These are phyloP conservation scores for Monoraphidium neglectum DNA, from an alignment of 139 green algal species.

Conservation along the genomic window DNA sequence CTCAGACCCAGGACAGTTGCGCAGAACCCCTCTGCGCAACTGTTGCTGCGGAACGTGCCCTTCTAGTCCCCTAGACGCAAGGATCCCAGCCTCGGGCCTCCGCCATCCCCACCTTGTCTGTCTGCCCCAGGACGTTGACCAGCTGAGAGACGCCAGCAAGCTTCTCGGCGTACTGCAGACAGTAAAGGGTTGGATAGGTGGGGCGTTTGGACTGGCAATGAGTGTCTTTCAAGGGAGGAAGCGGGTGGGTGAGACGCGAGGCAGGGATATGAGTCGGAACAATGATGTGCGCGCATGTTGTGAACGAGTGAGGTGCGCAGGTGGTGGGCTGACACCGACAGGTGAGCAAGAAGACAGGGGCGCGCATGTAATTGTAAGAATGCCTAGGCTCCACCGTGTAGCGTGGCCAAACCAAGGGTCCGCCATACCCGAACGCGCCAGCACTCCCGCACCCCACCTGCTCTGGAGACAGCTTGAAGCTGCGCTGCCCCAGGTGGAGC, in stretches of 20 bases:
- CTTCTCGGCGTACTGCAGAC: slow-evolving; percentile 67
- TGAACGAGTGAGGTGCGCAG: no score
- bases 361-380: no score
- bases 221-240: no score
- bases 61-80: background rate
- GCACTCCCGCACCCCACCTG: background rate
- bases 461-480: slow-evolving; percentile 41
- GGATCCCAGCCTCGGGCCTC: background rate
- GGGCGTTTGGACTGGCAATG: no score
- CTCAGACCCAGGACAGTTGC: background rate
- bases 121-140: slow-evolving; percentile 52
- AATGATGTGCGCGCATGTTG: no score
- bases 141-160: slow-evolving; percentile 42
- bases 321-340: no score
- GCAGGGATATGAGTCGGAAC: no score
- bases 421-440: background rate
- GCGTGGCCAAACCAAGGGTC: no score
- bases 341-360: no score
- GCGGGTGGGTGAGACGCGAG: no score
- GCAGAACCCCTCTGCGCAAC: background rate
- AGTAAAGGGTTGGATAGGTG: no score
- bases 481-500: slow-evolving; percentile 53
- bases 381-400: no score
- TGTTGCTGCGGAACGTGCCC: background rate
- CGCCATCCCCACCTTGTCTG: slow-evolving; percentile 36